phyloP scores from a whole-genome alignment of 345 rosid species.

The Physaria fendleri region DNA sequence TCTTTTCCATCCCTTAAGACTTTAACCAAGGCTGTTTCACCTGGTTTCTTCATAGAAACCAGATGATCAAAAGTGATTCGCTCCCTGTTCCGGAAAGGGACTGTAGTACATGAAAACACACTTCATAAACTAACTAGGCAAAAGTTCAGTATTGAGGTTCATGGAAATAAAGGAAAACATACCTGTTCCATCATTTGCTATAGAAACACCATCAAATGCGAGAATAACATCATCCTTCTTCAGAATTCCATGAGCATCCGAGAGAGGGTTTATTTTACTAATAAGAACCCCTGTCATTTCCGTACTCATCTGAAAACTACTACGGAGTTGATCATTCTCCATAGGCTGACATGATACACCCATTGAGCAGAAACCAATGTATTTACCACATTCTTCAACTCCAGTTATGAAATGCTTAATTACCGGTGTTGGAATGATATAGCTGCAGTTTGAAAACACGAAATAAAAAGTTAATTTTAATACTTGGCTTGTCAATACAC shows the following conservation, averaged over 20 bases:
- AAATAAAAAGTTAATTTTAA: neutral
- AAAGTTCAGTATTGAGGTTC: neutral
- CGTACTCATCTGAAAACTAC: constrained; percentile 48
- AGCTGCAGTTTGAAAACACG: constrained; percentile 40
- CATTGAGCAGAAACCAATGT: constrained; percentile 73
- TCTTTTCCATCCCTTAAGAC: constrained; percentile 62
- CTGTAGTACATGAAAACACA: constrained; percentile 36
- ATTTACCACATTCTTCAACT: constrained; percentile 62
- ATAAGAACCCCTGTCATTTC: constrained; percentile 79
- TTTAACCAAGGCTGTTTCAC: constrained; percentile 54
- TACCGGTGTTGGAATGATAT: constrained; percentile 81
- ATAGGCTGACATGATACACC: constrained; percentile 81
- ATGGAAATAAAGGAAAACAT: constrained; percentile 1
- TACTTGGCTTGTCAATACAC: neutral
- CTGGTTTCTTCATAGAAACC: constrained; percentile 86
- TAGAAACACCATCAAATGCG: constrained; percentile 66
- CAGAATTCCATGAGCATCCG: constrained; percentile 47
- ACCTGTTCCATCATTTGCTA: constrained; percentile 94
- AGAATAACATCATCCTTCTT: constrained; percentile 78
- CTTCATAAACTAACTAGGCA: neutral
- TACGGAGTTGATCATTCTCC: constrained; percentile 75
- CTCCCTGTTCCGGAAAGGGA: constrained; percentile 80
- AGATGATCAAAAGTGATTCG: constrained; percentile 82
- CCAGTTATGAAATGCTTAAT: constrained; percentile 73
- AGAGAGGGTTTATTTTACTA: constrained; percentile 77